phyloP scores from a whole-genome alignment of 1,284 basidiomycete species.

The Malassezia obtusa region DNA sequence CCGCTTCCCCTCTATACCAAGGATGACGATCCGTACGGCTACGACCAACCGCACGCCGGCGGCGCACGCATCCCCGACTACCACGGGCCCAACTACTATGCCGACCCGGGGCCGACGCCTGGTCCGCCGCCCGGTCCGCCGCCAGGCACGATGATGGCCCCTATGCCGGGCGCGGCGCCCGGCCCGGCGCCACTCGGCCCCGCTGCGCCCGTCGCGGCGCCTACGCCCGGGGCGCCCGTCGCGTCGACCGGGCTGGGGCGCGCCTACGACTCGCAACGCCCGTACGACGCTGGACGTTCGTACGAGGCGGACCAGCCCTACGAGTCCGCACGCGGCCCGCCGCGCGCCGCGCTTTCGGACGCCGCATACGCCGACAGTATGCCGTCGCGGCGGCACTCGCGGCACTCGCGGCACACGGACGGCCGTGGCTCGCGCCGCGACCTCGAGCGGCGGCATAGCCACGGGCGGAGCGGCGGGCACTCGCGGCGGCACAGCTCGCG shows the following conservation, averaged over 20 bases:
- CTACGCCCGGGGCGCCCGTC: not conserved
- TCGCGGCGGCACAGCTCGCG: not conserved
- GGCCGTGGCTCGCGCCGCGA: not conserved
- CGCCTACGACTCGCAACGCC: not conserved
- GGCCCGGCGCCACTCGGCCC: too few species aligned
- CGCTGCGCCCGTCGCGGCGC: not conserved
- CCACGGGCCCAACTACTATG: not conserved
- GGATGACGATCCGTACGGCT: constrained; percentile 22
- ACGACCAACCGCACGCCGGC: constrained; percentile 5
- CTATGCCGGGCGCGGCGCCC: too few species aligned
- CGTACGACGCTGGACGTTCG: too few species aligned
- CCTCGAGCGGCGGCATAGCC: not conserved
- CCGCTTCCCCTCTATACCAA: constrained; percentile 20
- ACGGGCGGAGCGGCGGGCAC: not conserved
- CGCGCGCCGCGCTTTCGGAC: not conserved
- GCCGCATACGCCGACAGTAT: not conserved
- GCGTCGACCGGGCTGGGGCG: not conserved
- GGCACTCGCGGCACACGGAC: not conserved
- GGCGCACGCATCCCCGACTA: not conserved
- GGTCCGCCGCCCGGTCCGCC: not conserved
- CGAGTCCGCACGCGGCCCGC: not conserved
- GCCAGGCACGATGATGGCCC: too few species aligned
- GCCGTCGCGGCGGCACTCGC: not conserved
- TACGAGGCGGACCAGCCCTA: not conserved
- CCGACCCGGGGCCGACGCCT: not conserved